phyloP scores from a whole-genome alignment of 352 stramenopile genomes.

The Phytopythium sindhum region DNA sequence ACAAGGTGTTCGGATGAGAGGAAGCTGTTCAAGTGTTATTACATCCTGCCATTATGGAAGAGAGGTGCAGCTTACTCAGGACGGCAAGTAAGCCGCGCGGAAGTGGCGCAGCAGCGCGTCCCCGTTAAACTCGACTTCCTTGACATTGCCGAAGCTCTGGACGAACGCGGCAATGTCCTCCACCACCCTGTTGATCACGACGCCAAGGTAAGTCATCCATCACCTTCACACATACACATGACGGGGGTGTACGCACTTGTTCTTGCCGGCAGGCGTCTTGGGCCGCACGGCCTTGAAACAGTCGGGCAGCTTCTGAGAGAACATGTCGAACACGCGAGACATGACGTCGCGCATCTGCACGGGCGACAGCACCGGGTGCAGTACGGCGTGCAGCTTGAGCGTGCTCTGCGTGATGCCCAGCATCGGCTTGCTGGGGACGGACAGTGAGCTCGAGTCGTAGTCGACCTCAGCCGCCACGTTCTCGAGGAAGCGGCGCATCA shows the following conservation, averaged over 20 bases:
- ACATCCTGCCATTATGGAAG: background rate
- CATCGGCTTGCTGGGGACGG: slow-evolving; percentile 80
- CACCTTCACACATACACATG: background rate
- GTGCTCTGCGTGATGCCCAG: slow-evolving; percentile 94
- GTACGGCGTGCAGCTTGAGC: slow-evolving; percentile 93
- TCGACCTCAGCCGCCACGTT: slow-evolving; percentile 74
- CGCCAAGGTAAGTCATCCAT: background rate
- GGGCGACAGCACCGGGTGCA: slow-evolving; percentile 89
- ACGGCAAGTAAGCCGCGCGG: slow-evolving; percentile 41
- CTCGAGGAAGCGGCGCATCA: slow-evolving; percentile 92
- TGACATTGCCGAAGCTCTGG: slow-evolving; percentile 68
- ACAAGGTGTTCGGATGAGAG: background rate
- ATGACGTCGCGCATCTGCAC: slow-evolving; percentile 96
- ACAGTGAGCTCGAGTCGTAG: slow-evolving; percentile 56
- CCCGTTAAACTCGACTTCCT: slow-evolving; percentile 64
- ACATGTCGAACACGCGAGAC: slow-evolving; percentile 88
- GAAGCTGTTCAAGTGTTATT: background rate
- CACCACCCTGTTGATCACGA: slow-evolving; percentile 36
- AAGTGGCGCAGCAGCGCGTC: slow-evolving; percentile 60
- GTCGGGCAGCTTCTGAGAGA: slow-evolving; percentile 84
- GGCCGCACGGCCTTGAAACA: slow-evolving; percentile 87
- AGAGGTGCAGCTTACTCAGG: slow-evolving; percentile 8
- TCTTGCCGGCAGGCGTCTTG: slow-evolving; percentile 64
- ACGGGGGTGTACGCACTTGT: slow-evolving; percentile 37
- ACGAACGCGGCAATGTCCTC: slow-evolving; percentile 76